Evolutionary conservation across 2,329 filamentous ascomycete species (phyloP), one percentile per base, ranked within the genome.

Genomic region (Chlorencoelia australis): DNA sequence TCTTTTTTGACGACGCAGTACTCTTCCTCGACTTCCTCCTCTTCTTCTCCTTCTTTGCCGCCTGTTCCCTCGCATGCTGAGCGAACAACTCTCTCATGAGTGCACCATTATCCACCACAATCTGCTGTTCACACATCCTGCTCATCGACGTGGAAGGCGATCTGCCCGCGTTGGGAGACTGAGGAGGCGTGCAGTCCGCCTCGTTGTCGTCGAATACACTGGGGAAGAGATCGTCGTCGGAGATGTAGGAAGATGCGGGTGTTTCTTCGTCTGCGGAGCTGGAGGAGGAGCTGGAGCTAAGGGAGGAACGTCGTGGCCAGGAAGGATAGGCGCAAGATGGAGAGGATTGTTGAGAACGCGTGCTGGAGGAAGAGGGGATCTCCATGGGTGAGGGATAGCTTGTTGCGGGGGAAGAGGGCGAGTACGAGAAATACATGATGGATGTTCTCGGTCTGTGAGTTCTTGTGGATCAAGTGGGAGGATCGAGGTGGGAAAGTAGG

Each of bases 161-260:
- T 13, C 49, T 42, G 29, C 40, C 43, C 7, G 35, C 15, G 32
- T 44, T 36, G 16, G 48, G 48, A 10, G 59, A 63, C n/a, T 35
- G 30, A n/a, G 41, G 59, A 58, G 53, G 59, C 52, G 53, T 62
- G 16, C 60, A 64, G 30, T 66, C 60, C 52, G 64, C 66, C 3
- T 58, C 54, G 50, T 32, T 66, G 49, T 73, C 67, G 47, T 71
- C 67, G 38, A 67, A 64, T 45, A 63, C 58, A 47, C 67, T 64
- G 3, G 50, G 47, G 57, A 73, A 69, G 37, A 79, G 68, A 49
- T 79, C 75, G 58, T 79, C 75, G 61, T 79, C 75, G 27, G 73
- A 75, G 44, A 79, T 54, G 41, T 52, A 51, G 44, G 52, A 59
- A 8, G 43, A 44, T 33, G 33, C 47, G 18, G 50, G 46, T 19